Evolutionary conservation across 768 basidiomycete species (phyloP).

Genomic region (Thelephora aurantiotincta): DNA sequence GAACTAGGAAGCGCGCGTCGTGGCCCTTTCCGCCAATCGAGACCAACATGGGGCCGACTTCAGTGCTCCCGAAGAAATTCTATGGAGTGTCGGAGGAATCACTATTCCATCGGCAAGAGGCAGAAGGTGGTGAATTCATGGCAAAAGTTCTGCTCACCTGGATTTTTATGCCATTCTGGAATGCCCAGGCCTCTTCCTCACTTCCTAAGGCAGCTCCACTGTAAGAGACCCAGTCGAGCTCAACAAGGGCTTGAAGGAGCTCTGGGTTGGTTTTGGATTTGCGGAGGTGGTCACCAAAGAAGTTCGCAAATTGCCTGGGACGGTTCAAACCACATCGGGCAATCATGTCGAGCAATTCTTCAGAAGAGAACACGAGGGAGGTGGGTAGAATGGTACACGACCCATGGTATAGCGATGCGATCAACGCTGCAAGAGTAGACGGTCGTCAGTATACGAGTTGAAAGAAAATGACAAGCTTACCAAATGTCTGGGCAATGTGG

Average conservation of each 20-base stretch:
- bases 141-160: too few relatives aligned
- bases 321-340: too few relatives aligned
- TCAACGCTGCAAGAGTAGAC: too few relatives aligned
- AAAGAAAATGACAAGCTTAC: slow-evolving; percentile 6
- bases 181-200: too few relatives aligned
- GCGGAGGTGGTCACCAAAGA: slow-evolving; percentile 16
- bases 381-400: slow-evolving; percentile 15
- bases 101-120: slow-evolving; percentile 17
- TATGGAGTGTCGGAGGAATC: slow-evolving; percentile 16
- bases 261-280: too few relatives aligned
- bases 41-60: slow-evolving; percentile 19
- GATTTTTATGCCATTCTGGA: too few relatives aligned
- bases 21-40: too few relatives aligned
- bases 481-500: slow-evolving; percentile 66
- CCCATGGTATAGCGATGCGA: slow-evolving; percentile 14
- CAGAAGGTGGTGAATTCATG: slow-evolving; percentile 18
- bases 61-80: slow-evolving; percentile 18
- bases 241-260: too few relatives aligned
- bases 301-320: slow-evolving; percentile 17
- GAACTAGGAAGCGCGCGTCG: too few relatives aligned
- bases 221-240: slow-evolving; percentile 15
- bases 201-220: too few relatives aligned
- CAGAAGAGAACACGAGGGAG: slow-evolving; percentile 14
- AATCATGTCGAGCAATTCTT: slow-evolving; percentile 19
- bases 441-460: slow-evolving; percentile 13